A percentile compares a stretch with the other conserved stretches of the same genome.
Conservation (phyloP, 306 rosid species). For the Prunus padus region DNA sequence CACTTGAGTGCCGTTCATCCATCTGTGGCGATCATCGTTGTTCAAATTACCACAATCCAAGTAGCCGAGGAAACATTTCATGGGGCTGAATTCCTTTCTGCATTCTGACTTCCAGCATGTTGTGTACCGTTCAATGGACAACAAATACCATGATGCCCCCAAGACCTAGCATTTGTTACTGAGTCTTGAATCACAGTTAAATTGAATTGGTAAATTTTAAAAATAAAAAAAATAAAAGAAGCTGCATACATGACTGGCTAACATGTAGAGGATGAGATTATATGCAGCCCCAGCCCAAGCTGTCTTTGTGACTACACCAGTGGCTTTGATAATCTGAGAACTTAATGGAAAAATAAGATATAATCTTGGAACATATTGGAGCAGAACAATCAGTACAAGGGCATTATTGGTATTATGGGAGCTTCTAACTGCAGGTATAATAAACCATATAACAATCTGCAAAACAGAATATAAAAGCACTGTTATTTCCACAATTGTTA, state of each 20-base stretch:
- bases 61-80: constrained; percentile 50
- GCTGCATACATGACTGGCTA: constrained; percentile 84
- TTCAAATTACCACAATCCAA: constrained; percentile 60
- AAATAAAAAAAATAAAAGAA: background rate
- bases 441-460: constrained; percentile 90
- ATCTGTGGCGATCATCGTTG: constrained; percentile 38
- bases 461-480: constrained; percentile 19
- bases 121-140: constrained; percentile 74
- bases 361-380: constrained; percentile 81
- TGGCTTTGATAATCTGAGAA: constrained; percentile 83
- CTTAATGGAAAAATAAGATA: constrained; percentile 85
- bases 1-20: constrained; percentile 59
- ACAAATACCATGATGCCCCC: constrained; percentile 90
- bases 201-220: background rate
- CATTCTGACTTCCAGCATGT: constrained; percentile 82
- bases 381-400: constrained; percentile 72
- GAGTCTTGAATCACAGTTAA: background rate
- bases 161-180: constrained; percentile 36
- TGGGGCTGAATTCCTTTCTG: constrained; percentile 50
- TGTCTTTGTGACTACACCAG: constrained; percentile 82
- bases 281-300: constrained; percentile 99
- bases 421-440: constrained; percentile 79
- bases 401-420: constrained; percentile 67
- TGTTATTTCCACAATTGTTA: constrained; percentile 21
- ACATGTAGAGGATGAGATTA: constrained; percentile 84